Conservation (phyloP, 2,329 filamentous ascomycete genomes). For the Cordyceps cateniannulata region DNA sequence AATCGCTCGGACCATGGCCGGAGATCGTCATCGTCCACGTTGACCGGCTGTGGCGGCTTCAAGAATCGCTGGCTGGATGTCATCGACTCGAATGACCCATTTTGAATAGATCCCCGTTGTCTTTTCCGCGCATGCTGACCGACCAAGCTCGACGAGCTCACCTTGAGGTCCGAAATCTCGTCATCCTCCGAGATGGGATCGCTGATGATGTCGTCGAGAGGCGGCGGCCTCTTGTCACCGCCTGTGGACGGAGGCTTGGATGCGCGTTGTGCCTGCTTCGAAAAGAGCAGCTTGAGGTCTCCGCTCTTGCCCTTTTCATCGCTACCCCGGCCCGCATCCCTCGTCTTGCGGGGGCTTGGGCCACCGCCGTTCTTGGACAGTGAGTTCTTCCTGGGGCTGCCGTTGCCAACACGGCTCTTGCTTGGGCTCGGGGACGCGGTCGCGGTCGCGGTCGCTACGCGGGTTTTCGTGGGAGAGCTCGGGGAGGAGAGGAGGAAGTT, state of each 20-base stretch:
- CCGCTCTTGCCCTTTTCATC: slow-evolving; percentile 48
- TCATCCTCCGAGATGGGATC: slow-evolving; percentile 57
- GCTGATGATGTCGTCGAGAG: slow-evolving; percentile 44
- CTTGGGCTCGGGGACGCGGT: slow-evolving; percentile 36
- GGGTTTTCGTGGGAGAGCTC: slow-evolving; percentile 29
- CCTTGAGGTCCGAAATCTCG: slow-evolving; percentile 44
- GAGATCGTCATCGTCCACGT: slow-evolving; percentile 43
- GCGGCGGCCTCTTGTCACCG: slow-evolving; percentile 22
- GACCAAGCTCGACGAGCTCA: slow-evolving; percentile 47
- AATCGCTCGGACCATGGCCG: slow-evolving; percentile 87
- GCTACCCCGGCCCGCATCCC: slow-evolving; percentile 27
- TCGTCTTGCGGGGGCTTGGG: slow-evolving; percentile 34
- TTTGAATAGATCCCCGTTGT: slow-evolving; percentile 31
- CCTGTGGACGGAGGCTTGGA: slow-evolving; percentile 22
- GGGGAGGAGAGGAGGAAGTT: slow-evolving; percentile 51
- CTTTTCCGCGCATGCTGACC: slow-evolving; percentile 51
- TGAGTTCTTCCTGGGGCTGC: slow-evolving; percentile 20
- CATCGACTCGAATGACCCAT: slow-evolving; percentile 17
- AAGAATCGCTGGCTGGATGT: slow-evolving; percentile 47
- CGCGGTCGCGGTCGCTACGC: slow-evolving; percentile 25
- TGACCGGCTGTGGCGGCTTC: slow-evolving; percentile 31
- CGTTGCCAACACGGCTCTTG: slow-evolving; percentile 21
- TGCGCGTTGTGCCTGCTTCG: slow-evolving; percentile 50
- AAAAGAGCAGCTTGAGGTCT: slow-evolving; percentile 54
- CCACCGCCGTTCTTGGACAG: slow-evolving; percentile 24